Base-by-base conservation (phyloP, 164 flowering plant species). In the Vitis labrusca region DNA sequence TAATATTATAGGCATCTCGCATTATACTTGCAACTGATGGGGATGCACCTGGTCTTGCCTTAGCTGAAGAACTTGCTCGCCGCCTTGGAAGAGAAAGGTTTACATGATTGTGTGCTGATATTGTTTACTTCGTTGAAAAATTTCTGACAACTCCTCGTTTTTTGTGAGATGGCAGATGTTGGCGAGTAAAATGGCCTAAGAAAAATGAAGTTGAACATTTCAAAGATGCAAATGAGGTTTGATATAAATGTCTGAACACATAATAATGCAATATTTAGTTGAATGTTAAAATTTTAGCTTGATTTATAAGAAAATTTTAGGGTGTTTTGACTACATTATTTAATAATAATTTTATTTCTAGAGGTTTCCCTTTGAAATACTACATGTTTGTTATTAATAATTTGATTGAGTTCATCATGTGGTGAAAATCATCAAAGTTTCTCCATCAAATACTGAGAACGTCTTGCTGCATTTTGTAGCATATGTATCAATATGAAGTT, bases 221-320 rank as follows among this genome's bases (percentile, higher is more conserved):
- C 75, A 94, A 94, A 83, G 98, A 94, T 83, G 97, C 97, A 63
- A 94, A 91, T 79, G 98, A 94, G 97, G 98, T 92, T 52, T 49
- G 76, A n/a, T 47, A 47, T 66, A 47, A 10, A 63, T 47, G 27
- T 64, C 8, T 69, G 32, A 16, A 1, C 9, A 2, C 15, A 10
- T 44, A 15, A 7, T 5, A 8, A 37, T 15, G n/a, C 16, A 15
- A 17, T 61, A 8, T 47, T 16, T 63, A 50, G 15, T 29, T 50
- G 8, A 11, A 10, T 6, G 44, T 65, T 27, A 50, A 32, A 32
- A 37, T 64, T 64, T 49, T 50, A 48, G 14, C 10, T 15, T 17
- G 0, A 5, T 14, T 4, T 50, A 49, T 32, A 32, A 4, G 6
- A 32, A 32, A 32, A 32, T 6, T 1, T 23, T 23, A 23, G 27